Evolutionary conservation across 352 stramenopile species (phyloP).

Genomic region (Phytopythium chamaehyphon): DNA sequence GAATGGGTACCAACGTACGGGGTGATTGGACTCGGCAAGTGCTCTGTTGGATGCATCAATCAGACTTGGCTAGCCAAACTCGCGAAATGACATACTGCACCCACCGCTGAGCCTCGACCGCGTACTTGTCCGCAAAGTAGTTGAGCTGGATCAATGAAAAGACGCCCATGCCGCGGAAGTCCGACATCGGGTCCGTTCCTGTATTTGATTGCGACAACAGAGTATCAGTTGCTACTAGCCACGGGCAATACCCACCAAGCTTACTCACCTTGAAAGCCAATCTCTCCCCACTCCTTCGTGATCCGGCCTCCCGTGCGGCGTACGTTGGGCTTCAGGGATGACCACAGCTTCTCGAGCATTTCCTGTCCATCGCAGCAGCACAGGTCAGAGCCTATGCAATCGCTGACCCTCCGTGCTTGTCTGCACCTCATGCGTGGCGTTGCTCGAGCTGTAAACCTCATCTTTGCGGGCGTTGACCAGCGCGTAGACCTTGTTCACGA

Average conservation of each 20-base stretch:
- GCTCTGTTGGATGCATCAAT: slow-evolving; percentile 26
- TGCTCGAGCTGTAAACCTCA: slow-evolving; percentile 61
- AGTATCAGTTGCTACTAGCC: neutral
- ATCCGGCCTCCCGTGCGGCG: slow-evolving; percentile 70
- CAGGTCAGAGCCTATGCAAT: neutral
- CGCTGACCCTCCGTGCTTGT: neutral
- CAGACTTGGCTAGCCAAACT: neutral
- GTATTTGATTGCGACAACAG: too few relatives aligned
- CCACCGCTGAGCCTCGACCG: slow-evolving; percentile 67
- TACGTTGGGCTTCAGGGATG: slow-evolving; percentile 72
- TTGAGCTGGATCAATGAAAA: slow-evolving; percentile 73
- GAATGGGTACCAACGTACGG: slow-evolving; percentile 84
- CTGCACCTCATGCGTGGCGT: slow-evolving; percentile 53
- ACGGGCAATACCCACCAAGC: neutral
- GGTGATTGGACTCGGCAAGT: slow-evolving; percentile 79
- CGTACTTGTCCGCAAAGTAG: slow-evolving; percentile 73
- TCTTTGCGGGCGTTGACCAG: slow-evolving; percentile 51
- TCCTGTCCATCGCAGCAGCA: slow-evolving; percentile 16
- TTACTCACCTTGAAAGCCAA: slow-evolving; percentile 78
- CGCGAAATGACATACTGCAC: neutral
- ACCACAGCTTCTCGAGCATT: slow-evolving; percentile 81
- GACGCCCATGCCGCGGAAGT: slow-evolving; percentile 82
- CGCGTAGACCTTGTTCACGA: slow-evolving; percentile 72
- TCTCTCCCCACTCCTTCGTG: slow-evolving; percentile 86
- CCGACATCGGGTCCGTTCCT: slow-evolving; percentile 82